Base-by-base conservation (phyloP, 768 basidiomycete species). In the Daedaleopsis nitida region DNA sequence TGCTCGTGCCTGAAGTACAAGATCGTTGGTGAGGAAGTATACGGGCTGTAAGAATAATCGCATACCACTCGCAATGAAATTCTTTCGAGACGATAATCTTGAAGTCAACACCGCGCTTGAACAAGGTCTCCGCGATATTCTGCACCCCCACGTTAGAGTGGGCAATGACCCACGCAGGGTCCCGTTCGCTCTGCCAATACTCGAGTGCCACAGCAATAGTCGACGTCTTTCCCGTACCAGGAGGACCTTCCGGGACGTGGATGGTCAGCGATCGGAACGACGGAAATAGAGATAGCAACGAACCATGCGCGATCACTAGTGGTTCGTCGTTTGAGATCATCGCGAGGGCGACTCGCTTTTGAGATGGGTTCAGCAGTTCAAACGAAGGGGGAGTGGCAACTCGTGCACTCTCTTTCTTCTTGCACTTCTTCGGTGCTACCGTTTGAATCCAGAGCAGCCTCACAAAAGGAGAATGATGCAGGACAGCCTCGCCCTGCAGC, bases 81-180 rank as follows among this genome's bases (percentile, higher is more conserved):
- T 73, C 73, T 9, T 60, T 50, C 7, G 73, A 74, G 1, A 74
- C 72, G 8, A 74, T 24, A 24, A 93, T 77, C 58, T 78, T 84
- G 83, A 87, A 93, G 13, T 81, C 67, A 58, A 90, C 79, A 0
- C 74, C 76, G 65, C 80, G 75, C n/a, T 78, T 71, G 37, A 79
- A 68, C 37, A 93, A 74, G 72, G 87, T 89, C 67, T 87, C 83
- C 38, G 89, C 91, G 72, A 93, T 92, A 65, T 93, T 93, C 72
- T 91, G 91, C 24, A 93, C 91, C 12, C 88, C 91, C 49, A 92
- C 85, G 74, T 93, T 93, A 17, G 88, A 89, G 65, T 93, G 88
- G 12, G 91, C 89, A 66, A 91, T 76, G 8, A 93, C 82, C 87
- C 89, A 93, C 3, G 90, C 68, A 0, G 66, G 48, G 24, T 49